These are phyloP conservation scores for Suhomyces ambrosiae DNA, from an alignment of 1,139 yeast species.

Conservation along the genomic window DNA sequence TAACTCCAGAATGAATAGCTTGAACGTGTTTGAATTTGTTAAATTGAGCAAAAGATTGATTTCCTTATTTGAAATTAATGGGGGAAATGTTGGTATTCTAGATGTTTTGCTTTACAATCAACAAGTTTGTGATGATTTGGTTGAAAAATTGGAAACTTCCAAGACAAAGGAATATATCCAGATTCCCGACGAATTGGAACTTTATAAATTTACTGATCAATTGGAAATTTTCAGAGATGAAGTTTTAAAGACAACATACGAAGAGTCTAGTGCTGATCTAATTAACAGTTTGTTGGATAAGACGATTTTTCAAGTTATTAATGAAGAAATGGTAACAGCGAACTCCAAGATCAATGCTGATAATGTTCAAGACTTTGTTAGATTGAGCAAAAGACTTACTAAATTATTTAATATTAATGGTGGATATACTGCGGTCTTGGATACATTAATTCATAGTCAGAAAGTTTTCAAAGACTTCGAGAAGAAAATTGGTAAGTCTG, in stretches of 20 bases:
- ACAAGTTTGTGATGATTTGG: conserved; percentile 13
- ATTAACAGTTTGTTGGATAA: conserved; percentile 22
- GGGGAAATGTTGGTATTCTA: conserved; percentile 22
- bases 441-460: conserved; percentile 19
- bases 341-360: conserved; percentile 10
- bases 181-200: conserved; percentile 27
- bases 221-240: conserved; percentile 16
- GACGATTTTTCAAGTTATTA: conserved; percentile 23
- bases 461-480: conserved; percentile 18
- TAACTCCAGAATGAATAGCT: conserved; percentile 11
- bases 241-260: conserved; percentile 15
- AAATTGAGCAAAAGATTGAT: conserved; percentile 20
- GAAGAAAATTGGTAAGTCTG: conserved; percentile 11
- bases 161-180: conserved; percentile 18
- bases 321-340: conserved; percentile 4
- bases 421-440: conserved; percentile 25
- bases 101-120: conserved; percentile 24
- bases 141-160: not conserved
- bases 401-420: conserved; percentile 25
- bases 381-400: conserved; percentile 20
- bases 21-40: conserved; percentile 15
- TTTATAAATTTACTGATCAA: conserved; percentile 22
- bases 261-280: conserved; percentile 12
- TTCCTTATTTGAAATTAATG: conserved; percentile 22
- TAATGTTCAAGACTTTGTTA: conserved; percentile 15